Conservation (phyloP, 208 protist species). For the Ichthyophonus hoferi region DNA sequence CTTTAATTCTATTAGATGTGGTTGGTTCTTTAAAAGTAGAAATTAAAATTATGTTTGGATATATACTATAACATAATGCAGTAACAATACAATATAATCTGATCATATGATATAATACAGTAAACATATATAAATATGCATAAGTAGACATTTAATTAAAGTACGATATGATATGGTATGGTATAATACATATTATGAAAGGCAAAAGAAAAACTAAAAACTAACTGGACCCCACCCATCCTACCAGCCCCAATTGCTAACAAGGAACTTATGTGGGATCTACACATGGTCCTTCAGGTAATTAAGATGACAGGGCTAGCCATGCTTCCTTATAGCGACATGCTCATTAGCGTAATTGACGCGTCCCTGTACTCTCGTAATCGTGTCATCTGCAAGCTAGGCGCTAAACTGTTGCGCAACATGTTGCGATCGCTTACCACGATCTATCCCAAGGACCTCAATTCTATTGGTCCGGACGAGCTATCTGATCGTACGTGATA, state of each 20-base stretch:
- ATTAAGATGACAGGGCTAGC: neutral
- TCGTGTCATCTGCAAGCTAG: neutral
- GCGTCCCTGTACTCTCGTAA: neutral
- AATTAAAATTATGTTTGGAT: too few relatives aligned
- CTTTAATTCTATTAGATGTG: too few relatives aligned
- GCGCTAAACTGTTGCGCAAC: conserved; percentile 25
- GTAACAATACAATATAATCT: neutral
- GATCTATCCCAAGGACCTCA: conserved; percentile 10
- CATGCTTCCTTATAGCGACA: neutral
- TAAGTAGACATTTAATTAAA: too few relatives aligned
- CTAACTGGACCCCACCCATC: too few relatives aligned
- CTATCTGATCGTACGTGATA: neutral
- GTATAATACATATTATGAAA: too few relatives aligned
- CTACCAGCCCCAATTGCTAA: neutral
- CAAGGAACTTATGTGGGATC: conserved; percentile 25
- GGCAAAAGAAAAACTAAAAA: too few relatives aligned
- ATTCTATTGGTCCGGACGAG: neutral
- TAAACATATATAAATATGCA: too few relatives aligned
- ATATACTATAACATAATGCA: too few relatives aligned
- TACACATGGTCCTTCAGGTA: neutral
- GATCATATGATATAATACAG: too few relatives aligned
- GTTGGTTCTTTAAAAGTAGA: too few relatives aligned
- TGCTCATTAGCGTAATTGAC: neutral
- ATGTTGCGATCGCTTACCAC: neutral
- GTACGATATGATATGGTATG: too few relatives aligned